Evolutionary conservation across 1,284 basidiomycete species (phyloP).

Genomic region (Moniliophthora roreri): DNA sequence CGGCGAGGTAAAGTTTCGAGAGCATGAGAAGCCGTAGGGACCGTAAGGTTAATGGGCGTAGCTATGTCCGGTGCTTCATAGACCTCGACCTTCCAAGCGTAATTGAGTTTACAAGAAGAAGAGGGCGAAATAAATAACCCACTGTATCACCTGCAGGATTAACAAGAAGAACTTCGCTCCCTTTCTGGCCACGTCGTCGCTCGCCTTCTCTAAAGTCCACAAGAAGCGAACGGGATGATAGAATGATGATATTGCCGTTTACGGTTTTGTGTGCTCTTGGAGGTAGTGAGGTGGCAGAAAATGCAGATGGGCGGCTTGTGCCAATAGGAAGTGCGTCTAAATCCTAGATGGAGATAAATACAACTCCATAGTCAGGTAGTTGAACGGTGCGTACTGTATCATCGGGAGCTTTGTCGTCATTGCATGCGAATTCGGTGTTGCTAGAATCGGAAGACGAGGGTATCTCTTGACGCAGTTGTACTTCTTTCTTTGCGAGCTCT

Average conservation of each 20-base stretch:
- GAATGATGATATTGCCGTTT: constrained; percentile 46
- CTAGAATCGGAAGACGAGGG: too few relatives aligned
- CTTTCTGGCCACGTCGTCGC: constrained; percentile 43
- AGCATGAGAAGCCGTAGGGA: constrained; percentile 35
- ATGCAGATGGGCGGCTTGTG: constrained; percentile 30
- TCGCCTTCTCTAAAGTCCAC: constrained; percentile 58
- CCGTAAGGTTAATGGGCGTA: constrained; percentile 45
- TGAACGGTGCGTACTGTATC: too few relatives aligned
- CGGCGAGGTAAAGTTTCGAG: constrained; percentile 35
- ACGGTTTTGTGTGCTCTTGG: constrained; percentile 48
- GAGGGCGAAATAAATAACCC: constrained; percentile 12
- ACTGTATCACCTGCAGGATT: constrained; percentile 36
- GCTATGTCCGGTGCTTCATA: constrained; percentile 50
- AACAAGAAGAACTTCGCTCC: constrained; percentile 46
- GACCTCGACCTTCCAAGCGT: constrained; percentile 36
- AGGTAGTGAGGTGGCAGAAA: constrained; percentile 38
- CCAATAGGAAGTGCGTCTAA: constrained; percentile 27
- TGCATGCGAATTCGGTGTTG: too few relatives aligned
- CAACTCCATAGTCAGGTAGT: neutral
- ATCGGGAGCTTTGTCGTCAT: too few relatives aligned
- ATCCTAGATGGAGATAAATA: neutral
- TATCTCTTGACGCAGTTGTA: too few relatives aligned
- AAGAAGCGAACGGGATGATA: constrained; percentile 47
- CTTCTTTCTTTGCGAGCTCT: too few relatives aligned
- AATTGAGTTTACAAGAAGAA: neutral